Conservation (phyloP, 768 basidiomycete genomes). For the Rhizopogon vinicolor region DNA sequence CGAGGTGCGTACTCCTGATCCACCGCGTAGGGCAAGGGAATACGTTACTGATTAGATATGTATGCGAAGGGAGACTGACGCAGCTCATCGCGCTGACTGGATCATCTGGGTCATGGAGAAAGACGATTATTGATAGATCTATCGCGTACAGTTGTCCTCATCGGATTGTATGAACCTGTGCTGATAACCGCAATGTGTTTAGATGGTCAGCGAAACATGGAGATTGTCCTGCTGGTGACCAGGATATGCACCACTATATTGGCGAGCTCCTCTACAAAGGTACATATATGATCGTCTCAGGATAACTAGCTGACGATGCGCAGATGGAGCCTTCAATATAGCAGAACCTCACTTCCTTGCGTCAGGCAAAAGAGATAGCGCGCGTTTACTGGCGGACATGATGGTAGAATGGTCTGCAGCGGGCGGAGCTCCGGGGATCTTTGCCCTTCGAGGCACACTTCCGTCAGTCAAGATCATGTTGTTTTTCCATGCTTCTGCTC, state of each 20-base stretch:
- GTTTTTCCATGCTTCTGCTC: neutral
- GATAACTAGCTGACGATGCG: constrained; percentile 2
- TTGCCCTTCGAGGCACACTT: constrained; percentile 80
- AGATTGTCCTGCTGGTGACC: constrained; percentile 82
- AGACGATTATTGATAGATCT: constrained; percentile 80
- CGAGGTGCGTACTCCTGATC: constrained; percentile 52
- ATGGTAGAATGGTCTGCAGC: constrained; percentile 74
- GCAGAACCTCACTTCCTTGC: constrained; percentile 85
- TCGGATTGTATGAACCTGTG: constrained; percentile 5
- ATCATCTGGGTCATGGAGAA: constrained; percentile 79
- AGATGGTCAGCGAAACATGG: constrained; percentile 88
- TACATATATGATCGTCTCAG: constrained; percentile 15
- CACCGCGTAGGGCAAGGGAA: constrained; percentile 10
- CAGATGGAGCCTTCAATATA: constrained; percentile 69
- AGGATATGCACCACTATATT: constrained; percentile 82
- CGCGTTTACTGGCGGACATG: constrained; percentile 80
- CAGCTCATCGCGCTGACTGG: constrained; percentile 90
- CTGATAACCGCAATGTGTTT: constrained; percentile 14
- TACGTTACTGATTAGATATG: neutral
- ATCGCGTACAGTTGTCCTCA: constrained; percentile 56
- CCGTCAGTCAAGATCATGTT: constrained; percentile 50
- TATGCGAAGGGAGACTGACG: constrained; percentile 66
- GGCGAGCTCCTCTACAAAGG: constrained; percentile 89
- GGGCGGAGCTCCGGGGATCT: constrained; percentile 55
- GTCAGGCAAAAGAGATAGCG: constrained; percentile 86